A percentile compares a stretch with the other conserved stretches of the same genome.
Evolutionary conservation across 768 basidiomycete species (phyloP).

Genomic region (Ramaria rubella): DNA sequence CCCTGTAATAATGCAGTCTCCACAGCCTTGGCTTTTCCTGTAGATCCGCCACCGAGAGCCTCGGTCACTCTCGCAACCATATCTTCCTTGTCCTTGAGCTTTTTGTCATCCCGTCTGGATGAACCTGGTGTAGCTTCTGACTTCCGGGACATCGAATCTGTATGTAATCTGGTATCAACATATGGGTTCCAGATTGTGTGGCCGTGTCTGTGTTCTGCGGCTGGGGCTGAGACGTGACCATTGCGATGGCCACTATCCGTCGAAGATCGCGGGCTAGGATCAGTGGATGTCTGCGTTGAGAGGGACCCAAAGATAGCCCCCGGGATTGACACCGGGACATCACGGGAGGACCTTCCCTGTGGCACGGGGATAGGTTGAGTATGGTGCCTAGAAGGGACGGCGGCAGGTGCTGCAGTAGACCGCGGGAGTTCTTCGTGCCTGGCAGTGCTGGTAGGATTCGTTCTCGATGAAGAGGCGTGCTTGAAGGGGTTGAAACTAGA

Average conservation of each 20-base stretch:
- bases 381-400: neutral
- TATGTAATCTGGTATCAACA: neutral
- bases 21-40: neutral
- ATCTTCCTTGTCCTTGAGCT: constrained; percentile 6
- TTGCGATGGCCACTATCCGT: constrained; percentile 3
- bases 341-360: neutral
- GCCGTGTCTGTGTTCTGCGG: neutral
- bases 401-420: neutral
- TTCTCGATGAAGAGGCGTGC: neutral
- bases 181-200: constrained; percentile 6
- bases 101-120: neutral
- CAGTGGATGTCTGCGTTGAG: constrained; percentile 2
- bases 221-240: neutral
- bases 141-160: neutral
- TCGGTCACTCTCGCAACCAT: constrained; percentile 11
- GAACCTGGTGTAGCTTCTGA: neutral
- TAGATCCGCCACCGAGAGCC: constrained; percentile 2
- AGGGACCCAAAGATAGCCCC: neutral
- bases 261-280: constrained; percentile 7
- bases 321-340: neutral
- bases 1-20: neutral
- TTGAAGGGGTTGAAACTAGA: neutral
- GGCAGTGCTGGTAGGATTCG: neutral
- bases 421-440: neutral
- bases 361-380: neutral